Evolutionary conservation across 2,329 filamentous ascomycete genomes (phyloP), one percentile per base, ranked within the genome.

Genomic region (Teratosphaeria pseudoeucalypti): DNA sequence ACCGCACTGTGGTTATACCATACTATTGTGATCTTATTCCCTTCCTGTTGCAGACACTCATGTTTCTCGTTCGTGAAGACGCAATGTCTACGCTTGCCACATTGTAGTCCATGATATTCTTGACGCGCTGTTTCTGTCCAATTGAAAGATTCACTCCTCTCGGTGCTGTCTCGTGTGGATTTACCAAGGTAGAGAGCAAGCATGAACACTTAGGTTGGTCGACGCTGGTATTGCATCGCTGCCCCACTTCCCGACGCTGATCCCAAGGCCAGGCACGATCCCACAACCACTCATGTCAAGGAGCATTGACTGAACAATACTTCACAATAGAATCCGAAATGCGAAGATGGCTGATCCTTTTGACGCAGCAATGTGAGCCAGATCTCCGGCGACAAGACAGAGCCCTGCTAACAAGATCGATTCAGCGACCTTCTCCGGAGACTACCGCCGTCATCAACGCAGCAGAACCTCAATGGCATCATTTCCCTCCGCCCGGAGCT

Each of bases 361-460:
- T 70, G 88, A 91, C 75, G 88, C 86, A 71, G 87, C 87, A 59
- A 84, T 90, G 87, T 90, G 81, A 75, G 85, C 58, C 7, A 32
- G 29, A 3, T 32, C 29, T 32, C 29, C 5, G 29, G 7, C 29
- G 5, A 32, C 4, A 32, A 32, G 29, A 32, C 29, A 7, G 29
- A 32, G 7, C 7, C 63, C 68, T 58, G 60, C 61, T 59, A 53
- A 59, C 56, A 55, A 34, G 52, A 55, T 34, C 55, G 7, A 55
- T 57, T 37, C 74, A 97, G 94, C 72, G 94, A 99, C 81, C 92
- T 99, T 73, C 92, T 99, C 76, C 92, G 94, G 69, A 94, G 94
- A 65, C 88, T 99, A 63, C 95, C 96, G 78, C 94, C 94, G 52
- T 95, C 95, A 74, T 85, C 94, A 77, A 96, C 92, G 58, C 83